These are phyloP conservation scores for Crithidia brevicula DNA, from an alignment of 208 protist genomes.

Conservation along the genomic window DNA sequence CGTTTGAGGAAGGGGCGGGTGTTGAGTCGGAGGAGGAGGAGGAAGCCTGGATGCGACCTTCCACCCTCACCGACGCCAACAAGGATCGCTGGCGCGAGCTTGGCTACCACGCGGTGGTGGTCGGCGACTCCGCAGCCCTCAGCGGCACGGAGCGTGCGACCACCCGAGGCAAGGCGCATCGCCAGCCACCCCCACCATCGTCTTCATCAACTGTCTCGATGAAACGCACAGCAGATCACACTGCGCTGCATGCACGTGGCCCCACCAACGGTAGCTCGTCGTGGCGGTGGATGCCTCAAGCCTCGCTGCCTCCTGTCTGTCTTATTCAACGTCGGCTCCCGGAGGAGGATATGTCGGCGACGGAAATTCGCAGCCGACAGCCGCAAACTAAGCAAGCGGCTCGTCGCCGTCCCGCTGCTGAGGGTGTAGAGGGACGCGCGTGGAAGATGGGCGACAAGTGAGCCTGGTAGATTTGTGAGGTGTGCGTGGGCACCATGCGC, in stretches of 20 bases:
- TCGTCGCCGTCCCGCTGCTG: background rate
- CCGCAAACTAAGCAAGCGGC: background rate
- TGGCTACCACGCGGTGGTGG: slow-evolving; percentile 76
- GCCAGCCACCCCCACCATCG: no score
- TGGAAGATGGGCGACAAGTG: slow-evolving; percentile 16
- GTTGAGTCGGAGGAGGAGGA: slow-evolving; percentile 1
- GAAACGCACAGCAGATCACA: background rate
- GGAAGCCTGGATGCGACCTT: slow-evolving; percentile 9
- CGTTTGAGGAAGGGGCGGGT: background rate
- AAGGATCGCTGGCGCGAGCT: slow-evolving; percentile 69
- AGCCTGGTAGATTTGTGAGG: no score
- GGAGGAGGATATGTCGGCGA: slow-evolving; percentile 23
- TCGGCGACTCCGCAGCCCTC: slow-evolving; percentile 27
- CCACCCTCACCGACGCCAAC: slow-evolving; percentile 19
- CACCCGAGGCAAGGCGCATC: background rate
- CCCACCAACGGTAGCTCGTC: background rate
- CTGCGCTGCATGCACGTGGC: background rate
- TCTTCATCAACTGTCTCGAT: no score
- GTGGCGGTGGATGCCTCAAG: slow-evolving; percentile 43
- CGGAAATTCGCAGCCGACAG: slow-evolving; percentile 18
- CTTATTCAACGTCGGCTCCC: slow-evolving; percentile 57
- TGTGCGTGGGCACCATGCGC: no score
- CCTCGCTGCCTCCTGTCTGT: slow-evolving; percentile 61
- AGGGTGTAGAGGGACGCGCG: background rate
- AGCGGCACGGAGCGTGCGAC: background rate